Conservation (phyloP, 768 basidiomycete genomes). For the Lactifluus echinatus region DNA sequence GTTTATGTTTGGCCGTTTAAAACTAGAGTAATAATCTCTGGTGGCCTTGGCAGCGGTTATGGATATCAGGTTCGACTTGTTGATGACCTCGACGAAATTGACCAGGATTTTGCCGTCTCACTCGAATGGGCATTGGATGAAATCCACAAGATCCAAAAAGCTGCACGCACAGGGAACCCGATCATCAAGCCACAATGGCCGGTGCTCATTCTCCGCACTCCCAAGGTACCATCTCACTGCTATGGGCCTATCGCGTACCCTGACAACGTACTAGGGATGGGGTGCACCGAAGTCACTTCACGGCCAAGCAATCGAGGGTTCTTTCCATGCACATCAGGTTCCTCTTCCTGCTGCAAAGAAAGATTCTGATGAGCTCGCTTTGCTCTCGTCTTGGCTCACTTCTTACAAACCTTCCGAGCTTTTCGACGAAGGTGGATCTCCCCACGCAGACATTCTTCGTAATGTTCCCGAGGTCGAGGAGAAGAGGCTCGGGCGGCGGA, state of each 20-base stretch:
- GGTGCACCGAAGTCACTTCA: constrained; percentile 57
- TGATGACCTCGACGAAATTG: constrained; percentile 54
- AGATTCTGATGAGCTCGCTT: constrained; percentile 48
- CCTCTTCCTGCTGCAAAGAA: constrained; percentile 69
- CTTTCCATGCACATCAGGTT: constrained; percentile 83
- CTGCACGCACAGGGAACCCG: constrained; percentile 67
- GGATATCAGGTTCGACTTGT: constrained; percentile 88
- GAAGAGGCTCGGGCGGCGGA: neutral
- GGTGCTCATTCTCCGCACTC: constrained; percentile 58
- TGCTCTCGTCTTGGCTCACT: constrained; percentile 63
- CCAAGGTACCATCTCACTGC: constrained; percentile 44
- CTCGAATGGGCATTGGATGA: constrained; percentile 45
- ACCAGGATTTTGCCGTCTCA: constrained; percentile 71
- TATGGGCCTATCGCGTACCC: neutral
- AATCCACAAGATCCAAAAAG: constrained; percentile 69
- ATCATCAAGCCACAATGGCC: constrained; percentile 62
- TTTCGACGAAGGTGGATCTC: constrained; percentile 47
- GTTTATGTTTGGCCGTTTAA: constrained; percentile 10
- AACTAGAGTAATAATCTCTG: neutral
- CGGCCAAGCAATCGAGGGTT: constrained; percentile 71
- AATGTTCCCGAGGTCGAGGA: neutral
- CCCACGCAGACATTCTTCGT: constrained; percentile 43
- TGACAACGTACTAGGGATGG: constrained; percentile 36
- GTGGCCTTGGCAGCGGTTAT: constrained; percentile 43
- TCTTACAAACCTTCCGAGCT: constrained; percentile 65